phyloP scores from a whole-genome alignment of 106 monocot species.

The Alisma plantagoaquatica region DNA sequence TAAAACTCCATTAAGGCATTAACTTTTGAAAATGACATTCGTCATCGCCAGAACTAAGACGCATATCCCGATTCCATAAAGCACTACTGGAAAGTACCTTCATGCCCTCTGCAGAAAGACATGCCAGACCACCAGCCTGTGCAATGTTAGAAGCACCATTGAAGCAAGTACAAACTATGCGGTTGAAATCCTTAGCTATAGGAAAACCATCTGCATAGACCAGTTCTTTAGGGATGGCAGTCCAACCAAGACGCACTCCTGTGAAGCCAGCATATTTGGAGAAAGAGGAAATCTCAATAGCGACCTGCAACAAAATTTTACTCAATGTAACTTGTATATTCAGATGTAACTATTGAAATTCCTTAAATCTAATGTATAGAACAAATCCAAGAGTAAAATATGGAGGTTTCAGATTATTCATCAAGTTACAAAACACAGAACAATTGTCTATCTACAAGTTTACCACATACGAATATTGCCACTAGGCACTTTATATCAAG shows the following conservation, averaged over 20 bases:
- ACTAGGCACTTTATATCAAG: too few relatives aligned
- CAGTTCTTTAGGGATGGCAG: slow-evolving; percentile 78
- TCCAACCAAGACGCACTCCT: slow-evolving; percentile 97
- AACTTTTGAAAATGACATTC: neutral
- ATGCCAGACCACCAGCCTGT: slow-evolving; percentile 86
- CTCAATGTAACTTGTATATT: neutral
- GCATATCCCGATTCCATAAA: neutral
- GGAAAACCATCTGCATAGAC: slow-evolving; percentile 79
- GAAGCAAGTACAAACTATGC: slow-evolving; percentile 88
- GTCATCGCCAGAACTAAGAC: neutral
- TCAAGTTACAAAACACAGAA: neutral
- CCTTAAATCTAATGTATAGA: neutral
- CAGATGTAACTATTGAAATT: neutral
- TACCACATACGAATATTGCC: too few relatives aligned
- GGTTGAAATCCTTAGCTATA: slow-evolving; percentile 86
- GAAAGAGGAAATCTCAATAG: slow-evolving; percentile 88
- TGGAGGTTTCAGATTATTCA: neutral
- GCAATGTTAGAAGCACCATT: slow-evolving; percentile 89
- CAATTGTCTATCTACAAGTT: neutral
- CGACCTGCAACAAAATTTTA: slow-evolving; percentile 55
- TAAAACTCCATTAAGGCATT: neutral
- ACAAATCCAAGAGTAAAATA: neutral
- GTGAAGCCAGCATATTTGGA: slow-evolving; percentile 96
- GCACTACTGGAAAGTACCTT: slow-evolving; percentile 25
- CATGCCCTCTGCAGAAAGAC: slow-evolving; percentile 71